Conservation (phyloP, 2,329 filamentous ascomycete genomes). For the Fusarium pseudograminearum region DNA sequence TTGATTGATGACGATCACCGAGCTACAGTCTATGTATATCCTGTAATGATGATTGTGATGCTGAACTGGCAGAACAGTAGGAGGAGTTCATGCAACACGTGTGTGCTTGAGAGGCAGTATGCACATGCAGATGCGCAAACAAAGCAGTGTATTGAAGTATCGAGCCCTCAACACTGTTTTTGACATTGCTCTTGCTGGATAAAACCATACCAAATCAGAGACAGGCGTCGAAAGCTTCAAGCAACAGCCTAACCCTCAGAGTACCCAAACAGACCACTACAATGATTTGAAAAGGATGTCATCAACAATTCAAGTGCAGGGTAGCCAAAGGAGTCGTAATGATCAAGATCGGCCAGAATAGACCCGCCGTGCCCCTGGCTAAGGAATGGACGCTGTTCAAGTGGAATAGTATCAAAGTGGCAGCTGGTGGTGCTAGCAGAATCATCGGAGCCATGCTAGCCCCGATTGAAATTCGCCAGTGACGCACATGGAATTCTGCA, state of each 20-base stretch:
- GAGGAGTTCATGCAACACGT: not conserved
- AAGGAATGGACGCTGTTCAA: constrained; percentile 22
- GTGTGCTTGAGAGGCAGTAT: not conserved
- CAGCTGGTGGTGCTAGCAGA: constrained; percentile 11
- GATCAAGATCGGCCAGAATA: constrained; percentile 20
- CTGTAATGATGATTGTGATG: not conserved
- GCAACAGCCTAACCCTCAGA: not conserved
- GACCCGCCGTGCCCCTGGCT: constrained; percentile 32
- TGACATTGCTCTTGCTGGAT: not conserved
- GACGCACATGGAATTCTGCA: constrained; percentile 27
- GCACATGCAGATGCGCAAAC: not conserved
- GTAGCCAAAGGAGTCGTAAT: constrained; percentile 13
- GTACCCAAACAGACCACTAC: not conserved
- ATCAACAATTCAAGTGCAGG: constrained; percentile 20
- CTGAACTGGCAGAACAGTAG: not conserved
- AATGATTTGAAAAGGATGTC: constrained; percentile 8
- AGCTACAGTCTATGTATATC: not conserved
- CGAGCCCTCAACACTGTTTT: not conserved
- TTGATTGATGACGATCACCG: constrained; percentile 13
- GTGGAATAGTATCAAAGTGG: constrained; percentile 17
- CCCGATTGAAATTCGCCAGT: constrained; percentile 38
- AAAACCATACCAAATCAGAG: not conserved
- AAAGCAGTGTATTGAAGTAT: not conserved
- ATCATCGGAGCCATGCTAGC: constrained; percentile 14
- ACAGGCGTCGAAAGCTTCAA: not conserved